Base-by-base conservation (phyloP, 2,329 filamentous ascomycete species). In the Beauveria bassiana region DNA sequence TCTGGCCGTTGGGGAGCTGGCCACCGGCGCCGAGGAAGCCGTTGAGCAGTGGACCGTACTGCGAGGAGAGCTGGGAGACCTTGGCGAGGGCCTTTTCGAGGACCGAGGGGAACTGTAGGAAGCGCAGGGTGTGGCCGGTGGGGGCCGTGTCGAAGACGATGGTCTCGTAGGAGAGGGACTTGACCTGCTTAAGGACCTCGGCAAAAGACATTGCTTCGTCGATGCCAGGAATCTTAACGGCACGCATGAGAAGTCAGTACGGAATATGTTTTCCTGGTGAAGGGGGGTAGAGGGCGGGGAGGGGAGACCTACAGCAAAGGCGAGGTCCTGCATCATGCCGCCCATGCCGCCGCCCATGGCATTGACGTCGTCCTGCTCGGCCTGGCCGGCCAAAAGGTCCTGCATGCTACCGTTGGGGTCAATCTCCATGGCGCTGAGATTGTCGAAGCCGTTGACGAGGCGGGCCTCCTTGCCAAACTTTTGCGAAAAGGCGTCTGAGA, bases 161-260 rank as follows among this genome's bases (percentile, higher is more conserved):
- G 71, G 93, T 91, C 76, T 98, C 95, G 84, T 99, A 99, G 55
- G 92, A 96, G 73, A 98, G 89, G 46, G 91, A 96, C 79, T 98
- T 98, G 79, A 99, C 95, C 78, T 99, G 95, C 78, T 99, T 99
- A 71, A 99, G 84, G 66, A 99, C 95, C 79, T 99, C 95, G 74
- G 95, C 95, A 73, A 99, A 99, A 62, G 93, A 97, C 95, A 99
- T 99, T 75, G 95, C 95, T 77, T 99, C 95, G 74, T 99, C 95
- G 65, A 99, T 96, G 77, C 95, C 95, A 20, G 95, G 95, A 65
- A 99, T 99, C 91, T 96, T 18, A 5, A 24, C 34, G 40, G 22
- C 7, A 34, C 6, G 26, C 18, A 38, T 12, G 2, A n/a, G 2
- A 3, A 18, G 54, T 47, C 14, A 57, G 54, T 49, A 24, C 6